phyloP scores from a whole-genome alignment of 2,329 filamentous ascomycete genomes.

The Boeremia exigua region DNA sequence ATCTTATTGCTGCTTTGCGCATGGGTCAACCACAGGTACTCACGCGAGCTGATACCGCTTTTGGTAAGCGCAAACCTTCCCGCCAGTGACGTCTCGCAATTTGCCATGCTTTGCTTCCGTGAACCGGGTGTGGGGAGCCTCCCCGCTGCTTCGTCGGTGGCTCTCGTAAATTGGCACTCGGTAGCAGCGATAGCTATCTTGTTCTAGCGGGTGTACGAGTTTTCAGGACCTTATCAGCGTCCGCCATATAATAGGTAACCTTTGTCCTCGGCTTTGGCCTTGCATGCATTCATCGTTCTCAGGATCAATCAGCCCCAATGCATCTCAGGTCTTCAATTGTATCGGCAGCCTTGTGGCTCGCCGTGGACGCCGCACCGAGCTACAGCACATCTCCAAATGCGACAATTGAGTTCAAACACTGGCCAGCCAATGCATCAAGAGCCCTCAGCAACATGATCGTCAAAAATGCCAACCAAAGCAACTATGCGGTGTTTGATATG shows the following conservation, averaged over 20 bases:
- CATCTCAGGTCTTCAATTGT: conserved; percentile 14
- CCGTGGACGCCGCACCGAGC: conserved; percentile 20
- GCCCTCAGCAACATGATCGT: conserved; percentile 38
- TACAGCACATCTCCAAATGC: conserved; percentile 21
- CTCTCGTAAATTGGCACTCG: conserved; percentile 16
- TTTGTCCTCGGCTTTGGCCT: background rate
- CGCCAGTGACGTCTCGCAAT: conserved; percentile 5
- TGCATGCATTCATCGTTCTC: background rate
- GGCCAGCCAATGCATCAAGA: conserved; percentile 35
- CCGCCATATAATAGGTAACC: background rate
- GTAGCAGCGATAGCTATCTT: conserved; percentile 3
- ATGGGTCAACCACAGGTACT: conserved; percentile 2
- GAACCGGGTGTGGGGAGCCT: conserved; percentile 10
- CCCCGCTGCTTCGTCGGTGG: conserved; percentile 22
- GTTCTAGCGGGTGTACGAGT: conserved; percentile 6
- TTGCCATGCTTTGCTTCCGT: conserved; percentile 9
- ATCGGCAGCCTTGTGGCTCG: conserved; percentile 31
- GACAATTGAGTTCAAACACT: conserved; percentile 30
- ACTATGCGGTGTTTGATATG: conserved; percentile 43
- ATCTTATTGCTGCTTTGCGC: background rate
- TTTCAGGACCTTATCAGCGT: conserved; percentile 3
- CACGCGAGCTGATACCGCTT: conserved; percentile 15
- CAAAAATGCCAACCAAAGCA: conserved; percentile 39
- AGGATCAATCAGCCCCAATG: background rate
- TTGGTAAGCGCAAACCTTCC: background rate